Base-by-base conservation (phyloP, 148 eudicot genomes). In the Euryodendron excelsum region DNA sequence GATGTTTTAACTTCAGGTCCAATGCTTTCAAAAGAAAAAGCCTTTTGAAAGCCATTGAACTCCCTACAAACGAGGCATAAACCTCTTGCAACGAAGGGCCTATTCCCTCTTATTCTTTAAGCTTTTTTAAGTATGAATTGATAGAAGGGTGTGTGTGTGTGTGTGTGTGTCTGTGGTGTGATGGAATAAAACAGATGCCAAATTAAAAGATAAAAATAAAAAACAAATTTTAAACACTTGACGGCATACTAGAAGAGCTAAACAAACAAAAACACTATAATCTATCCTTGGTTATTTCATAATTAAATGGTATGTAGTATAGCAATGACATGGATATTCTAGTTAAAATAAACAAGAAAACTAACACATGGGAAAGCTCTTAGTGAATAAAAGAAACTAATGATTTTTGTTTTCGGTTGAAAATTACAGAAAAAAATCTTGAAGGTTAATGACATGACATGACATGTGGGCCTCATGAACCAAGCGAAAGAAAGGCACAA, bases 401-500 rank as follows among this genome's bases (percentile, higher is more conserved):
- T n/a, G n/a, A n/a, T n/a, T n/a, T n/a, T 21, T 20, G 23, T 56
- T 56, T 2, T 2, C 18, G 5, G 4, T 5, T 5, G 31, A 41
- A n/a, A 41, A 68, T 68, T 21, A 23, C 41, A 69, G 47, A 13
- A 63, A 34, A 63, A 34, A 31, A 31, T 33, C 31, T 63, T 8
- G 36, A 36, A 3, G n/a, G 4, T 66, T 12, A 50, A 66, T n/a
- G n/a, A n/a, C n/a, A 65, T 47, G 6, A 70, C 23, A 14, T 47
- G 36, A 48, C 36, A 3, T 15, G 25, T 52, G 18, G 36, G 36
- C 37, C 15, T 31, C 23, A 50, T 47, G 74, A 50, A 71, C 58
- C 74, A 48, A 70, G 56, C 12, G 53, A 71, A 71, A 47, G 23
- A 28, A 30, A 71, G 59, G 28, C 41, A 71, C 25, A 71, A 71